phyloP scores from a whole-genome alignment of 2,329 filamentous ascomycete genomes.

The Pleoardoris graminearum region DNA sequence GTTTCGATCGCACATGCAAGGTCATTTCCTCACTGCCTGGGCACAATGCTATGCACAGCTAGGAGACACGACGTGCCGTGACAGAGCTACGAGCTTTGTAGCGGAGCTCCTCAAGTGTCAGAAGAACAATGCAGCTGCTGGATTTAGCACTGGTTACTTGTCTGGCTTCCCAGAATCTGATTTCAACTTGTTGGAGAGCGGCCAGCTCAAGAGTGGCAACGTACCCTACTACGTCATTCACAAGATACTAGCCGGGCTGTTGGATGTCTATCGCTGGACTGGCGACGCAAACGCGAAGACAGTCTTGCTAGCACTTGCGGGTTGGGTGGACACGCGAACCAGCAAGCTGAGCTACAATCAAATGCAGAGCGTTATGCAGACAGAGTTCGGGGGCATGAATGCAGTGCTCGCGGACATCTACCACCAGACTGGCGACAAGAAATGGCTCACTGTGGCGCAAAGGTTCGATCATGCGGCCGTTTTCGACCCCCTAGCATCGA shows the following conservation, averaged over 20 bases:
- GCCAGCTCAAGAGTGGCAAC: slow-evolving; percentile 54
- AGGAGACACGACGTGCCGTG: slow-evolving; percentile 49
- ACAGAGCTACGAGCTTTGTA: slow-evolving; percentile 53
- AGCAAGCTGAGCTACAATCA: slow-evolving; percentile 46
- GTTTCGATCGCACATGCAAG: slow-evolving; percentile 57
- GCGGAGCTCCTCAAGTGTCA: slow-evolving; percentile 57
- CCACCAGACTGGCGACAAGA: slow-evolving; percentile 50
- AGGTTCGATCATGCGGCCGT: slow-evolving; percentile 56
- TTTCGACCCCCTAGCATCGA: slow-evolving; percentile 53
- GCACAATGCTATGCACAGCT: slow-evolving; percentile 54
- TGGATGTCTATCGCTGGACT: slow-evolving; percentile 55
- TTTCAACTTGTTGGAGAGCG: slow-evolving; percentile 49
- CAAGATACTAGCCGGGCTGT: slow-evolving; percentile 57
- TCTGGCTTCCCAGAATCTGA: slow-evolving; percentile 59
- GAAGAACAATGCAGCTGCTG: slow-evolving; percentile 52
- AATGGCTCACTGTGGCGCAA: slow-evolving; percentile 53
- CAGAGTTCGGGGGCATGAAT: slow-evolving; percentile 60
- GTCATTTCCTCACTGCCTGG: slow-evolving; percentile 57
- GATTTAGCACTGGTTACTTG: slow-evolving; percentile 53
- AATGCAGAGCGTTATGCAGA: slow-evolving; percentile 55
- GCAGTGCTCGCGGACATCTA: slow-evolving; percentile 56
- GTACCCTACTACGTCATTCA: slow-evolving; percentile 61
- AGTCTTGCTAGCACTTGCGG: slow-evolving; percentile 51
- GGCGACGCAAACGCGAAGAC: slow-evolving; percentile 50
- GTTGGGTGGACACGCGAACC: slow-evolving; percentile 57